These are phyloP conservation scores for Alnus rubra DNA, from an alignment of 306 rosid species.

Conservation along the genomic window DNA sequence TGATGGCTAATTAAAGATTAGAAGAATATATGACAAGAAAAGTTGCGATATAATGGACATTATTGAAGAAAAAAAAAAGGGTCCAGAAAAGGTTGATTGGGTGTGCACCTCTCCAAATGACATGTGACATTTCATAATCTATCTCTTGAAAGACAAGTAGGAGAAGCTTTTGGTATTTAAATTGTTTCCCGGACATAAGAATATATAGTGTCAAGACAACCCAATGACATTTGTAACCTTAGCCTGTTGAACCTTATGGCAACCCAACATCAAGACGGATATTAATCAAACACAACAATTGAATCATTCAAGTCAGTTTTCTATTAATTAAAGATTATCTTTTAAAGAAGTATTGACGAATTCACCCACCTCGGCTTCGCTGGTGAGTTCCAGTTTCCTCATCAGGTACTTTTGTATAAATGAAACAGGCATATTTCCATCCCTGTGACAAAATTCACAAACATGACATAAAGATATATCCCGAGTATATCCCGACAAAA, in stretches of 20 bases:
- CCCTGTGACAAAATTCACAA: slow-evolving; percentile 45
- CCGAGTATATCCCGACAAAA: too few species aligned
- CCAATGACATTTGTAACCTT: neutral
- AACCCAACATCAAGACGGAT: slow-evolving; percentile 1
- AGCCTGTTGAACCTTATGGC: neutral
- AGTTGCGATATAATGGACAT: too few species aligned
- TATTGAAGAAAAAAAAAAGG: too few species aligned
- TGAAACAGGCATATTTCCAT: slow-evolving; percentile 63
- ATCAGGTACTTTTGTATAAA: slow-evolving; percentile 59
- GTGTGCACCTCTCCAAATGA: neutral
- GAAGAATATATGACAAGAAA: too few species aligned
- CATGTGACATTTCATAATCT: slow-evolving; percentile 8
- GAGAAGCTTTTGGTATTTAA: neutral
- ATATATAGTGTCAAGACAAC: neutral
- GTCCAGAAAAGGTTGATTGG: neutral
- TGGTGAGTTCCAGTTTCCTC: slow-evolving; percentile 64
- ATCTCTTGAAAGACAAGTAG: slow-evolving; percentile 10
- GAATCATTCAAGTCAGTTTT: neutral
- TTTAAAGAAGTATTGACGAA: neutral
- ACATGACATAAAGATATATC: slow-evolving; percentile 18
- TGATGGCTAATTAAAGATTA: too few species aligned
- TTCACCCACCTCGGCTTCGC: slow-evolving; percentile 65
- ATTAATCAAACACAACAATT: slow-evolving; percentile 8
- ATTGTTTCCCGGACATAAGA: neutral
- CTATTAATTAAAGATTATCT: neutral